Conservation (phyloP, 148 eudicot species). For the Vaccinium macrocarpon region DNA sequence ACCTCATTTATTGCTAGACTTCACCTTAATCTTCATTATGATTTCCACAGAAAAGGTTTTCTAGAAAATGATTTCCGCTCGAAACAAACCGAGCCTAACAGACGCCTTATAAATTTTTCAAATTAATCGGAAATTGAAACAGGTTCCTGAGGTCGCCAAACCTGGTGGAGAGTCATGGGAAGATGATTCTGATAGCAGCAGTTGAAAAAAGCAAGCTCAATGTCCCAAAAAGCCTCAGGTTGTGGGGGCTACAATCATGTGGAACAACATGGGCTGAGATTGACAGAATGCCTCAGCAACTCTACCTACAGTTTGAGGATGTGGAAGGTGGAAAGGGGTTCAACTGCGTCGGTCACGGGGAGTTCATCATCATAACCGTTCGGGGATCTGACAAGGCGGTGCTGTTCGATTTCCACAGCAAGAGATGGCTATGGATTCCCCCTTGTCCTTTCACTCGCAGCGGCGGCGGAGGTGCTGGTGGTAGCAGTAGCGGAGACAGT, state of each 20-base stretch:
- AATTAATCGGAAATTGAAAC: neutral
- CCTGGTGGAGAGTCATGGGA: constrained; percentile 50
- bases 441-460: constrained; percentile 34
- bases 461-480: constrained; percentile 18
- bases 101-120: no score
- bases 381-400: constrained; percentile 54
- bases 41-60: no score
- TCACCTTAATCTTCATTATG: no score
- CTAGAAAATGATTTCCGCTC: no score
- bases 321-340: constrained; percentile 68
- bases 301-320: constrained; percentile 66
- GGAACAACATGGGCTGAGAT: constrained; percentile 81
- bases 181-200: constrained; percentile 60
- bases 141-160: constrained; percentile 69
- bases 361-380: constrained; percentile 55
- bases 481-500: neutral
- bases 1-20: no score
- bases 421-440: constrained; percentile 85
- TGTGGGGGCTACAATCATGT: constrained; percentile 70
- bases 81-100: no score
- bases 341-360: constrained; percentile 72
- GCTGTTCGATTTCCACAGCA: constrained; percentile 57
- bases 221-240: constrained; percentile 71
- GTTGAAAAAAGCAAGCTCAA: constrained; percentile 93
- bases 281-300: constrained; percentile 90